Evolutionary conservation across 1,139 yeast species (phyloP), one percentile per base, ranked within the genome.

Genomic region (Meyerozyma carpophila): DNA sequence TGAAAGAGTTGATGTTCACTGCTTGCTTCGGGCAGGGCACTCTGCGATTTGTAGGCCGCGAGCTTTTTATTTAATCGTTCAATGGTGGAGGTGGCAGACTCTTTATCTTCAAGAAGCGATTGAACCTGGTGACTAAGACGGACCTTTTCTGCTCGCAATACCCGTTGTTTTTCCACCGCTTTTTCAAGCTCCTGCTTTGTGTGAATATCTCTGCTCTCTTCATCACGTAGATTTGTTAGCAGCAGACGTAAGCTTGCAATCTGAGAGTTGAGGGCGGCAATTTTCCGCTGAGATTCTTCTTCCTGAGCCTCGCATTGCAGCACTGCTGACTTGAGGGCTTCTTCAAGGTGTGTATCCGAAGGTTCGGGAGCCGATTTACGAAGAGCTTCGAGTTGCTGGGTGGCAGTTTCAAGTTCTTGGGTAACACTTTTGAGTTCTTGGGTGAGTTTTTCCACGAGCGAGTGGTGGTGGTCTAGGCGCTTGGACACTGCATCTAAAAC

Each of bases 121-220:
- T 78, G 77, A 21, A 70, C 55, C 28, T 70, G 59, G 54, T 72
- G 71, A 4, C 70, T 63, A 24, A 75, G 56, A 47, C 72, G 65
- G 21, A 72, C 67, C 48, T 75, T 77, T 48, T 79, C 84, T 4
- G 81, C 74, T 34, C 71, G 70, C 38, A 72, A 57, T 3, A 66
- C 58, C 39, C 81, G 57, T 47, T 77, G 79, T 49, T 75, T 77
- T 25, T 76, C 74, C 8, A 70, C 66, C 0, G 81, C 74, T 5
- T 56, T 51, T 27, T 72, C 69, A 36, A 77, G 58, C 24, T 73
- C 77, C 34, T 63, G 66, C 32, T 65, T 64, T 4, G 68, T 49
- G 43, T 61, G 66, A 11, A 69, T 72, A 14, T 59, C 43, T 8
- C 53, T 52, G 26, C 52, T 43, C 32, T 53, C 54, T 42, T 62